Conservation (phyloP, 768 basidiomycete species). For the Hypsizygus marmoreus region DNA sequence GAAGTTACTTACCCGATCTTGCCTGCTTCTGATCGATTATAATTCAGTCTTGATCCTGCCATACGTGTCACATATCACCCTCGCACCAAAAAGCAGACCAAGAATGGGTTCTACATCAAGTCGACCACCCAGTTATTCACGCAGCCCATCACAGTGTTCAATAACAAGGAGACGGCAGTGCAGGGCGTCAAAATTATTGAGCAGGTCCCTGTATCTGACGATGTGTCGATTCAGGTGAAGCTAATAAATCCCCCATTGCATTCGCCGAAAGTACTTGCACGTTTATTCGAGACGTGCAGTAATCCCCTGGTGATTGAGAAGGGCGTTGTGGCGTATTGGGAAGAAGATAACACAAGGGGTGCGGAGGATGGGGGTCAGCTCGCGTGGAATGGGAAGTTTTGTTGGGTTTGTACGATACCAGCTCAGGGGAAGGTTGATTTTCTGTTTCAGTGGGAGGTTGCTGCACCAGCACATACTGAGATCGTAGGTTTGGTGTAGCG, state of each 20-base stretch:
- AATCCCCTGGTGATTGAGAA: constrained; percentile 12
- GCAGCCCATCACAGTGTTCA: constrained; percentile 24
- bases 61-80: constrained; percentile 28
- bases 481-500: not conserved
- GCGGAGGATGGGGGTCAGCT: constrained; percentile 8
- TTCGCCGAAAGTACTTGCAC: not conserved
- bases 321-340: constrained; percentile 23
- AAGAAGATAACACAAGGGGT: constrained; percentile 21
- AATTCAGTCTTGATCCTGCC: constrained; percentile 22
- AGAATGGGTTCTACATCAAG: constrained; percentile 23
- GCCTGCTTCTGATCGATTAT: too few relatives aligned
- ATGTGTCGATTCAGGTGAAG: constrained; percentile 9
- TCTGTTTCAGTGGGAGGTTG: constrained; percentile 19
- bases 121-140: constrained; percentile 17
- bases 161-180: constrained; percentile 16
- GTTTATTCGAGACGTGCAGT: not conserved
- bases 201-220: constrained; percentile 22
- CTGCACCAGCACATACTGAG: not conserved
- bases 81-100: constrained; percentile 20
- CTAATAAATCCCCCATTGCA: not conserved
- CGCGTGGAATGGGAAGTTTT: constrained; percentile 17
- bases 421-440: constrained; percentile 17
- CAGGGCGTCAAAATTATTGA: constrained; percentile 21
- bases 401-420: constrained; percentile 19
- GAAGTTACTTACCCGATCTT: not conserved